A percentile compares a stretch with the other conserved stretches of the same genome.
Evolutionary conservation across 1,284 basidiomycete genomes (phyloP).

Genomic region (Meira miltonrushii): DNA sequence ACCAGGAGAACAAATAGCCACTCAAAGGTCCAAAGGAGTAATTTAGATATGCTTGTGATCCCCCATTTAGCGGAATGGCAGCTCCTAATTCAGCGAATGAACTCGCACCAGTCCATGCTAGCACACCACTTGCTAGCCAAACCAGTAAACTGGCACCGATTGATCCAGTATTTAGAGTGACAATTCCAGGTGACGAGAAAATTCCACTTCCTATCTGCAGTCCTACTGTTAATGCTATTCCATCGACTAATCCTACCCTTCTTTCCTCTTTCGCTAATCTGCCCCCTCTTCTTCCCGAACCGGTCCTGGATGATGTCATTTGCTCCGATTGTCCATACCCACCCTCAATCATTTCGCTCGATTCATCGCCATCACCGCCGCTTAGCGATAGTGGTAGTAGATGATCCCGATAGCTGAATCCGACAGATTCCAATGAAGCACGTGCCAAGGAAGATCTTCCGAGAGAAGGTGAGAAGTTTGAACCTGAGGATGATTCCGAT

Average conservation of each 20-base stretch:
- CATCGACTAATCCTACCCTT: background rate
- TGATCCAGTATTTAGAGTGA: conserved; percentile 45
- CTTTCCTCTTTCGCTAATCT: conserved; percentile 12
- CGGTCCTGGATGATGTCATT: background rate
- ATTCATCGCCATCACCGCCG: conserved; percentile 21
- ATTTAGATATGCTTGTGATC: conserved; percentile 64
- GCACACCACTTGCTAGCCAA: conserved; percentile 40
- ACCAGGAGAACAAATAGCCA: conserved; percentile 58
- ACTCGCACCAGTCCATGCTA: conserved; percentile 56
- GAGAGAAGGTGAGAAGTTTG: conserved; percentile 5
- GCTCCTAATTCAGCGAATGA: conserved; percentile 62
- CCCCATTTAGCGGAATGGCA: conserved; percentile 58
- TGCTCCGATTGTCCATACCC: conserved; percentile 30
- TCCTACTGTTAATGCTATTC: conserved; percentile 42
- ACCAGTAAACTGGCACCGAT: conserved; percentile 44
- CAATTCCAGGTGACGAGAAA: conserved; percentile 49
- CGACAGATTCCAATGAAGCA: conserved; percentile 34
- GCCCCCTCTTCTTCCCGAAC: background rate
- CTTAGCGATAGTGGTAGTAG: conserved; percentile 32
- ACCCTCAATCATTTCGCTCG: conserved; percentile 19
- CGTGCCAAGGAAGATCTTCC: conserved; percentile 14
- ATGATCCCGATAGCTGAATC: conserved; percentile 38
- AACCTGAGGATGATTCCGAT: background rate
- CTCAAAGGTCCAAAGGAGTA: conserved; percentile 67
- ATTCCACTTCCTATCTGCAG: conserved; percentile 50